phyloP scores from a whole-genome alignment of 1,139 yeast genomes.

The Blastobotrys malaysiensis region DNA sequence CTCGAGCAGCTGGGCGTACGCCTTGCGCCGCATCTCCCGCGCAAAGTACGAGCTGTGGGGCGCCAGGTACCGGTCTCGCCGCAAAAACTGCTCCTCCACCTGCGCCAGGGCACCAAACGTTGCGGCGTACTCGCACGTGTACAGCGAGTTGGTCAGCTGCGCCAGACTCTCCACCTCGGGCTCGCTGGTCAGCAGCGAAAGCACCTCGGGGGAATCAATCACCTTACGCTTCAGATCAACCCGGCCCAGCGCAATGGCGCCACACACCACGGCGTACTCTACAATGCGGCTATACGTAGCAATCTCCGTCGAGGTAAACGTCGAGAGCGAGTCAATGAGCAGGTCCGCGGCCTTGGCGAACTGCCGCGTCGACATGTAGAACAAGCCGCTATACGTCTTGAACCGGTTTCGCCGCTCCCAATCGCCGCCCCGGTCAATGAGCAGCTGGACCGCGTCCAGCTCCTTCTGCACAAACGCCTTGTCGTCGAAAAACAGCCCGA shows the following conservation, averaged over 20 bases:
- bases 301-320: constrained; percentile 93
- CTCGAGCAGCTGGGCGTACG: constrained; percentile 89
- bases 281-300: constrained; percentile 88
- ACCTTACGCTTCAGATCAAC: constrained; percentile 78
- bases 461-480: constrained; percentile 63
- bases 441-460: constrained; percentile 62
- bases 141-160: constrained; percentile 77
- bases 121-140: constrained; percentile 80
- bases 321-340: constrained; percentile 85
- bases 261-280: constrained; percentile 79
- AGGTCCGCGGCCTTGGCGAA: constrained; percentile 78
- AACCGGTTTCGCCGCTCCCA: constrained; percentile 97
- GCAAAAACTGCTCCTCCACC: constrained; percentile 68
- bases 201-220: constrained; percentile 90
- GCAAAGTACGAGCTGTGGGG: constrained; percentile 79
- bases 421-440: constrained; percentile 96
- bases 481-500: constrained; percentile 86
- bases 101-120: constrained; percentile 76
- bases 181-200: constrained; percentile 71
- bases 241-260: constrained; percentile 75
- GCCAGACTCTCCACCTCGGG: constrained; percentile 75
- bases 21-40: constrained; percentile 92
- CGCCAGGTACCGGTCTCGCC: constrained; percentile 68
- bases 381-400: constrained; percentile 87
- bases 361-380: constrained; percentile 76